Conservation (phyloP, 2,329 filamentous ascomycete species). For the Bretziella fagacearum region DNA sequence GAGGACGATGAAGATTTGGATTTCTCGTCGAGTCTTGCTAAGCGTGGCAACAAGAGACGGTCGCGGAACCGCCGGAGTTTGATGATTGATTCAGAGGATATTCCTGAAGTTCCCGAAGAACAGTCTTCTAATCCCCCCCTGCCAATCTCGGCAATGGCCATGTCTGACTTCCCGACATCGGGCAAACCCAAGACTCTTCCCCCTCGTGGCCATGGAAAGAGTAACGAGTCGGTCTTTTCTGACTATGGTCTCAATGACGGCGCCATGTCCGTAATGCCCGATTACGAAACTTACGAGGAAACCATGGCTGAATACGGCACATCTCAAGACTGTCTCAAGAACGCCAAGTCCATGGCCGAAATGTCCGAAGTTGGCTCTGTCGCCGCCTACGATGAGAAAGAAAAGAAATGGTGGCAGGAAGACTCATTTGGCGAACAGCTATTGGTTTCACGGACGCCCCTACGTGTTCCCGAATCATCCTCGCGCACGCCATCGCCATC, state of each 20-base stretch:
- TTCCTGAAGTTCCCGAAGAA: constrained; percentile 8
- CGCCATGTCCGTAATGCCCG: constrained; percentile 11
- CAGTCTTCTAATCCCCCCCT: not conserved
- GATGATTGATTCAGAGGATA: constrained; percentile 1
- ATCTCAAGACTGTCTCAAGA: not conserved
- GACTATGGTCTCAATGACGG: constrained; percentile 13
- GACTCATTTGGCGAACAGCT: not conserved
- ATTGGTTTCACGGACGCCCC: too few relatives aligned
- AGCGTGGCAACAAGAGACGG: constrained; percentile 7
- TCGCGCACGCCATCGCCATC: constrained; percentile 3
- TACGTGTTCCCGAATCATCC: not conserved
- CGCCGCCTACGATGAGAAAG: not conserved
- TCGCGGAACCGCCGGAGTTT: constrained; percentile 4
- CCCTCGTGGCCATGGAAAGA: constrained; percentile 8
- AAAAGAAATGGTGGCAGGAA: constrained; percentile 11
- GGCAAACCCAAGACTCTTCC: constrained; percentile 6
- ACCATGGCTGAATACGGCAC: constrained; percentile 7
- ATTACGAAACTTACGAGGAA: constrained; percentile 7
- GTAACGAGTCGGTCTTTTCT: constrained; percentile 12
- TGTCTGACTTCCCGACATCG: not conserved
- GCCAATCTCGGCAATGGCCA: not conserved
- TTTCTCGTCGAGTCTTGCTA: constrained; percentile 7
- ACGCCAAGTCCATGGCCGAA: constrained; percentile 9
- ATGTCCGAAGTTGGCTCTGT: constrained; percentile 10
- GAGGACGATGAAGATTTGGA: constrained; percentile 12